Percentiles rank a stretch among this genome's conserved stretches.
phyloP scores from a whole-genome alignment of 306 rosid genomes.

The Vigna reflexopilosa region DNA sequence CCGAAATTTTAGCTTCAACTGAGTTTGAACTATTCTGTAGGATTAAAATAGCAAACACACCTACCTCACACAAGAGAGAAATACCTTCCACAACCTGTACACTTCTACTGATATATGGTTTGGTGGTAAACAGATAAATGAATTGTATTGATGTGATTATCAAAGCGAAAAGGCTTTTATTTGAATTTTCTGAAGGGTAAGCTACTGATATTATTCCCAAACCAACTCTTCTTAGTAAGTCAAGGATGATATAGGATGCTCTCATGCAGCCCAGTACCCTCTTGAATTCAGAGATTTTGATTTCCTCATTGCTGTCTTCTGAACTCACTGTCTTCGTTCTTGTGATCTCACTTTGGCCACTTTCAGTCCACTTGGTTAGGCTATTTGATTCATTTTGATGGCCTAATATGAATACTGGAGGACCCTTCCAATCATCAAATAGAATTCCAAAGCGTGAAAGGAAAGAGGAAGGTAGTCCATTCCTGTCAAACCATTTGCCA shows the following conservation, averaged over 20 bases:
- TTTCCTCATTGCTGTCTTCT: conserved; percentile 60
- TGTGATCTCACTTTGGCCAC: conserved; percentile 50
- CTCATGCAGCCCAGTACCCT: conserved; percentile 60
- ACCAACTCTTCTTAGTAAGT: conserved; percentile 58
- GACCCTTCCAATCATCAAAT: conserved; percentile 62
- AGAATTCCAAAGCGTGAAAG: conserved; percentile 61
- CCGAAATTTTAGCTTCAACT: conserved; percentile 39
- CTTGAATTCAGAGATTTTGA: conserved; percentile 40
- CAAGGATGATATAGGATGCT: conserved; percentile 60
- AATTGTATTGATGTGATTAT: conserved; percentile 59
- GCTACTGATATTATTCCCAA: conserved; percentile 67
- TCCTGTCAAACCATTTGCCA: conserved; percentile 67
- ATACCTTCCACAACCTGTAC: conserved; percentile 61
- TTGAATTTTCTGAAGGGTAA: conserved; percentile 53
- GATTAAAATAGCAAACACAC: conserved; percentile 51
- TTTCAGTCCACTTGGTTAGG: conserved; percentile 50
- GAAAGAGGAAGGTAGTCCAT: conserved; percentile 62
- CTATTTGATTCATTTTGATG: conserved; percentile 57
- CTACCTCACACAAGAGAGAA: conserved; percentile 61
- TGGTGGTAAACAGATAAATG: conserved; percentile 51
- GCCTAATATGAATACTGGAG: conserved; percentile 47
- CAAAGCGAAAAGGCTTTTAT: conserved; percentile 58
- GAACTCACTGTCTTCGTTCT: conserved; percentile 49
- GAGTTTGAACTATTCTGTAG: conserved; percentile 44
- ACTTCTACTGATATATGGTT: conserved; percentile 63